Evolutionary conservation across 176 grass and related monocot genomes (phyloP).

Genomic region (Phoenix dactylifera): DNA sequence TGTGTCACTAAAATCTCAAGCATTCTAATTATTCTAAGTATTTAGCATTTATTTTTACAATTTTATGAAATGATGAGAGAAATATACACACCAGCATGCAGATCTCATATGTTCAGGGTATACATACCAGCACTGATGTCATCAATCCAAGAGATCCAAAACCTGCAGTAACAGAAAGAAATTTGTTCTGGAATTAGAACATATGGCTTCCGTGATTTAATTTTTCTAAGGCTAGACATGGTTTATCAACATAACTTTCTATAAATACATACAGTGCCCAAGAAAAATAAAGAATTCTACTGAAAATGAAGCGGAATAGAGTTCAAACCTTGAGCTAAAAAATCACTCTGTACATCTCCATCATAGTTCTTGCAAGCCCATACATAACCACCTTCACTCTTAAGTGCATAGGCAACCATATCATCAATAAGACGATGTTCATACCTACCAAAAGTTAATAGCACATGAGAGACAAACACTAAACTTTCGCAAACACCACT

Average conservation of each 20-base stretch:
- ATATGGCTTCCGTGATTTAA: neutral
- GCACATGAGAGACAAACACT: slow-evolving; percentile 8
- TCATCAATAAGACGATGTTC: slow-evolving; percentile 97
- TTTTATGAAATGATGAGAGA: too few species aligned
- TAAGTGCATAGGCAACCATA: slow-evolving; percentile 97
- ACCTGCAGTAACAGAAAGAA: slow-evolving; percentile 33
- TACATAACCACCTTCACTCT: slow-evolving; percentile 90
- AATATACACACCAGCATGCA: too few species aligned
- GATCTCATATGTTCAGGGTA: too few species aligned
- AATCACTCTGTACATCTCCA: slow-evolving; percentile 97
- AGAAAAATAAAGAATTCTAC: too few species aligned
- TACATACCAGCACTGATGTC: slow-evolving; percentile 91
- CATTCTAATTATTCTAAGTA: too few species aligned
- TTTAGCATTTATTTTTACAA: too few species aligned
- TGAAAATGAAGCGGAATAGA: too few species aligned
- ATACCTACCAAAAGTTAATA: slow-evolving; percentile 46
- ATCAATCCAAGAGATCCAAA: slow-evolving; percentile 97
- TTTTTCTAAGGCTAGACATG: too few species aligned
- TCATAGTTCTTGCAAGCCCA: slow-evolving; percentile 99
- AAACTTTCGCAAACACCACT: neutral
- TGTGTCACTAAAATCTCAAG: too few species aligned
- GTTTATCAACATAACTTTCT: too few species aligned
- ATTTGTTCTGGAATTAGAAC: slow-evolving; percentile 4
- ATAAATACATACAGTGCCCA: too few species aligned
- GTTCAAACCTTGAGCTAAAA: slow-evolving; percentile 83